These are phyloP conservation scores for Trametes cubensis DNA, from an alignment of 768 basidiomycete genomes.

Conservation along the genomic window DNA sequence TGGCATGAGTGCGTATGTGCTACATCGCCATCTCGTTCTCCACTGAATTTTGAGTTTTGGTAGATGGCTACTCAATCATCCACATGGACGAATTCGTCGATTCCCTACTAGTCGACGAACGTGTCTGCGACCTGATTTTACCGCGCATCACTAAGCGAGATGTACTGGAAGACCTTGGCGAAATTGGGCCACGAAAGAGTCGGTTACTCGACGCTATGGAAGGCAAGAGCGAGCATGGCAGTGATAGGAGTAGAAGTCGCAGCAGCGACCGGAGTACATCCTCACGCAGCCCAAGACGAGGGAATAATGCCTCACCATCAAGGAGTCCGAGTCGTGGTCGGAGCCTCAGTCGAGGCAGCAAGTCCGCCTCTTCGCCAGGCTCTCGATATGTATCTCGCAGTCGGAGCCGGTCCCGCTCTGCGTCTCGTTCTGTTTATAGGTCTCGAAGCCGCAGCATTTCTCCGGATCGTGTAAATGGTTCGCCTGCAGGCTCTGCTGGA, in stretches of 20 bases:
- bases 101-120: slow-evolving; percentile 79
- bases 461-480: slow-evolving; percentile 40
- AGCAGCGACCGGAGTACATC: slow-evolving; percentile 34
- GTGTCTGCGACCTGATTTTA: slow-evolving; percentile 95
- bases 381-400: slow-evolving; percentile 69
- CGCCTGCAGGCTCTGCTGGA: slow-evolving; percentile 13
- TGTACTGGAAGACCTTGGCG: slow-evolving; percentile 89
- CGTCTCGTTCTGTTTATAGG: slow-evolving; percentile 43
- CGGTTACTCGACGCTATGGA: slow-evolving; percentile 88
- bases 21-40: background rate
- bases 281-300: slow-evolving; percentile 1
- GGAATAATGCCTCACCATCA: slow-evolving; percentile 11
- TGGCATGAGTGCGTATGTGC: slow-evolving; percentile 65
- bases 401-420: slow-evolving; percentile 55
- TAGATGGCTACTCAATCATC: slow-evolving; percentile 86
- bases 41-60: slow-evolving; percentile 8
- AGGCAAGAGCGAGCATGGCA: slow-evolving; percentile 58
- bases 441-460: slow-evolving; percentile 66
- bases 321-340: slow-evolving; percentile 15
- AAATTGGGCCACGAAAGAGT: slow-evolving; percentile 83
- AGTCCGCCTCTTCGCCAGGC: slow-evolving; percentile 47
- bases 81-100: slow-evolving; percentile 94
- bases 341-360: slow-evolving; percentile 9
- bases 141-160: slow-evolving; percentile 86
- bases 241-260: slow-evolving; percentile 43